Percentiles rank a stretch among this genome's conserved stretches.
Evolutionary conservation across 345 rosid genomes (phyloP).

Genomic region (Citrus cavaleriei): DNA sequence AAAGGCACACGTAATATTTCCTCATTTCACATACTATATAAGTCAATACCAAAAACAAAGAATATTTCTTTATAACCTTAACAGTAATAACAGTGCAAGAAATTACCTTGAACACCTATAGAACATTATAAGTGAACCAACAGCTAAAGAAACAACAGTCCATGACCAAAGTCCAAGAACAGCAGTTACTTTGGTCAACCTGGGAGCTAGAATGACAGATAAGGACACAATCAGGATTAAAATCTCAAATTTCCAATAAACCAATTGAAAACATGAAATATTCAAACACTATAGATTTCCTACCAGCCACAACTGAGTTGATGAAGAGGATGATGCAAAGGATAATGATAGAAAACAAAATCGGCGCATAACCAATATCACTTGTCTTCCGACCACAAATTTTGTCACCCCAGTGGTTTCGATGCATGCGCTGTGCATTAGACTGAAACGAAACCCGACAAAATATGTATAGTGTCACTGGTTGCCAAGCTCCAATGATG

Average conservation of each 20-base stretch:
- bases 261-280: not conserved
- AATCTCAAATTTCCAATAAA: not conserved
- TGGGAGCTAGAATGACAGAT: constrained; percentile 49
- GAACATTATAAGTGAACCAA: constrained; percentile 57
- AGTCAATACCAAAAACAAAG: not conserved
- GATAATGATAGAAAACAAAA: constrained; percentile 52
- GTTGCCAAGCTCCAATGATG: not conserved
- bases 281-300: constrained; percentile 17
- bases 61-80: constrained; percentile 3
- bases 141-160: constrained; percentile 59
- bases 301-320: constrained; percentile 72
- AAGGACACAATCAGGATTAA: constrained; percentile 22
- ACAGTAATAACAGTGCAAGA: constrained; percentile 13
- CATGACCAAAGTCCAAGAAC: constrained; percentile 84
- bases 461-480: not conserved
- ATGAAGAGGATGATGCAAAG: constrained; percentile 52
- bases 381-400: constrained; percentile 48
- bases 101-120: constrained; percentile 76
- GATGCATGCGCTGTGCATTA: constrained; percentile 43
- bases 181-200: constrained; percentile 83
- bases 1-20: not conserved
- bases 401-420: constrained; percentile 41
- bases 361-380: constrained; percentile 67
- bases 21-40: not conserved
- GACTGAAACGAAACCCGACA: constrained; percentile 41